Percentiles rank a stretch among this genome's conserved stretches.
Evolutionary conservation across 331 rosid species (phyloP).

Genomic region (Arachis monticola): DNA sequence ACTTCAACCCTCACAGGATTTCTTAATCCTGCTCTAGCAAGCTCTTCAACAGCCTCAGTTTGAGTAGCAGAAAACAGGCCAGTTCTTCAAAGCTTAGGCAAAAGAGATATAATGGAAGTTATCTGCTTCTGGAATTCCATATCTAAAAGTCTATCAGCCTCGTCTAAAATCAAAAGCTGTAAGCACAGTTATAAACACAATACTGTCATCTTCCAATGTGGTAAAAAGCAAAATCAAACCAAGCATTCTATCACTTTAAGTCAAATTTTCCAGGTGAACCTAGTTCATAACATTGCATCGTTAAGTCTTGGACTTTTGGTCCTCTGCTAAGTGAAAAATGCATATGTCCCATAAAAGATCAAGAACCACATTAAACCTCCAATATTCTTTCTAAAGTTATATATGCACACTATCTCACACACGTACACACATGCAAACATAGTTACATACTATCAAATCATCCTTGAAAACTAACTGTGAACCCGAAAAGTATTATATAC

Average conservation of each 20-base stretch:
- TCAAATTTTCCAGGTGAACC: conserved; percentile 14
- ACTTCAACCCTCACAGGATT: conserved; percentile 94
- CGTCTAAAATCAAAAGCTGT: conserved; percentile 82
- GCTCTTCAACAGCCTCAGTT: conserved; percentile 92
- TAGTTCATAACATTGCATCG: conserved; percentile 7
- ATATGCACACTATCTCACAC: not conserved
- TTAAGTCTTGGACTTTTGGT: no score
- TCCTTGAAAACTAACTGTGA: conserved; percentile 16
- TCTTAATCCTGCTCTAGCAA: conserved; percentile 89
- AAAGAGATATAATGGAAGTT: conserved; percentile 62
- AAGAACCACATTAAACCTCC: not conserved
- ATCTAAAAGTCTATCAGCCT: conserved; percentile 86
- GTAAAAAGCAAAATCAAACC: not conserved
- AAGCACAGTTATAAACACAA: conserved; percentile 22
- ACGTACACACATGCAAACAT: not conserved
- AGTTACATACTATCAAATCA: conserved; percentile 1
- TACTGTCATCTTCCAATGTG: conserved; percentile 33
- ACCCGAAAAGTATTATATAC: conserved; percentile 47
- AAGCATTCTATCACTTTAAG: conserved; percentile 16
- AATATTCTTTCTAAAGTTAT: not conserved
- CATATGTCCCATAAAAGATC: no score
- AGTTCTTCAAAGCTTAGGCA: conserved; percentile 92
- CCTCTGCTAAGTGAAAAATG: no score
- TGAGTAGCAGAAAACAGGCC: conserved; percentile 96
- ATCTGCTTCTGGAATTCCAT: conserved; percentile 89